Base-by-base conservation (phyloP, 441 rosid species). In the Mallotus repandus region DNA sequence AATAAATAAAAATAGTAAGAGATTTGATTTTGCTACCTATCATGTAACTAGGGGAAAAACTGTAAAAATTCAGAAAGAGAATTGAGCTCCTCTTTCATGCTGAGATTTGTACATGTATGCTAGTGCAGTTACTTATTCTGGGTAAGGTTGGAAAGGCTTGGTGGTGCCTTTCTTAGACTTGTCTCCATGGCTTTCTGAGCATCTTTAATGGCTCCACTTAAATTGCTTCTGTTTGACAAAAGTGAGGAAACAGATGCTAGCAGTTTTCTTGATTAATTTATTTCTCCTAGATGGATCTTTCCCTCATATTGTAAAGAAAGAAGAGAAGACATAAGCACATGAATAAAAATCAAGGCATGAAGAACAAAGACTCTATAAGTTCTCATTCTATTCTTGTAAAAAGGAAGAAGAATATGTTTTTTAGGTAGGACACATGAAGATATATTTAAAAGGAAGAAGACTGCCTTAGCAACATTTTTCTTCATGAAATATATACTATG, bases 61-160 rank as follows among this genome's bases (percentile, higher is more conserved):
- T 57, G 71, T 81, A 81, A 84, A 81, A 83, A 72, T 78, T 71
- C 64, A 25, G 84, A 80, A 81, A 84, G 81, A 70, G 82, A 77
- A 72, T 38, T 49, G 63, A 65, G 10, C 32, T 74, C 73, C 77
- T 84, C 82, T 68, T 75, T 80, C 83, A 57, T 67, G 65, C 53
- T 66, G 72, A 77, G 74, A 79, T 85, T 81, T 79, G 74, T 74
- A 78, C 55, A 72, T 32, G 63, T 70, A 58, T 41, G 35, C 48
- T 56, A 52, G 45, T 70, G 58, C 62, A 68, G 67, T 76, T 71
- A 74, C 81, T 84, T 81, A 85, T 87, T 89, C 69, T 85, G 89
- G 52, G 77, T 80, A 59, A 91, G 91, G 77, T 87, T 89, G 48
- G 91, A 82, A 75, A 29, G 74, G 64, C 87, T 89, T 10, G 83